Conservation (phyloP, 2,329 filamentous ascomycete genomes). For the Alternaria rosae region DNA sequence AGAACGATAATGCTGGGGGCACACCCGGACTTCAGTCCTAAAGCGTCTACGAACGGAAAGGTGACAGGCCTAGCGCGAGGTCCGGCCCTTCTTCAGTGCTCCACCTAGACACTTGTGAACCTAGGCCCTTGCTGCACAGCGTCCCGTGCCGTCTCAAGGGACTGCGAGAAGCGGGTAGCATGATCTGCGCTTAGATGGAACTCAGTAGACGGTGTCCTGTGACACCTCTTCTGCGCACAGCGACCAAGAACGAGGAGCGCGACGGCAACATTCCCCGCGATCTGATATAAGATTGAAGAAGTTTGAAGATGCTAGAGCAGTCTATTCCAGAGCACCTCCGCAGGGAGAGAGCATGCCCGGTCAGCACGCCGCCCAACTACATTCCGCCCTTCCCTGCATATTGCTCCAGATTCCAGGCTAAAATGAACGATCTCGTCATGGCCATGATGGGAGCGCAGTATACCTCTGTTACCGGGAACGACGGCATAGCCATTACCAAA, state of each 20-base stretch:
- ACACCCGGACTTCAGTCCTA: background rate
- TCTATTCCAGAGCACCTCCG: slow-evolving; percentile 34
- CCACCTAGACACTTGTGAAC: background rate
- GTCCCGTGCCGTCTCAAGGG: background rate
- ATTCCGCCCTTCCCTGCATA: slow-evolving; percentile 43
- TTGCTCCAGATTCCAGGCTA: slow-evolving; percentile 42
- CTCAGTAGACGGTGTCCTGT: background rate
- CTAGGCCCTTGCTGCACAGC: background rate
- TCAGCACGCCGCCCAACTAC: slow-evolving; percentile 32
- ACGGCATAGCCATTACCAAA: slow-evolving; percentile 17
- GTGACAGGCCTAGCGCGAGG: background rate
- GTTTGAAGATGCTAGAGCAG: slow-evolving; percentile 28
- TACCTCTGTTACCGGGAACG: background rate
- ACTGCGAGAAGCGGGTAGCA: background rate
- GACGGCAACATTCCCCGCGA: background rate
- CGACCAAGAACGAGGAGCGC: background rate
- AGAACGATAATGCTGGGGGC: background rate
- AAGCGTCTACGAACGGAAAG: background rate
- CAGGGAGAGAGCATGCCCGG: slow-evolving; percentile 23
- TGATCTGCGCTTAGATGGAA: background rate
- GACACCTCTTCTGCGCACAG: background rate
- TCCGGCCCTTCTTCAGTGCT: background rate
- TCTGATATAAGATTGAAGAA: background rate
- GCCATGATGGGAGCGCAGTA: slow-evolving; percentile 47
- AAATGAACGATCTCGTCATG: slow-evolving; percentile 44